Percentiles rank a stretch among this genome's conserved stretches.
These are phyloP conservation scores for Talaromyces sp. DNA, from an alignment of 2,329 filamentous ascomycete species.

Conservation along the genomic window DNA sequence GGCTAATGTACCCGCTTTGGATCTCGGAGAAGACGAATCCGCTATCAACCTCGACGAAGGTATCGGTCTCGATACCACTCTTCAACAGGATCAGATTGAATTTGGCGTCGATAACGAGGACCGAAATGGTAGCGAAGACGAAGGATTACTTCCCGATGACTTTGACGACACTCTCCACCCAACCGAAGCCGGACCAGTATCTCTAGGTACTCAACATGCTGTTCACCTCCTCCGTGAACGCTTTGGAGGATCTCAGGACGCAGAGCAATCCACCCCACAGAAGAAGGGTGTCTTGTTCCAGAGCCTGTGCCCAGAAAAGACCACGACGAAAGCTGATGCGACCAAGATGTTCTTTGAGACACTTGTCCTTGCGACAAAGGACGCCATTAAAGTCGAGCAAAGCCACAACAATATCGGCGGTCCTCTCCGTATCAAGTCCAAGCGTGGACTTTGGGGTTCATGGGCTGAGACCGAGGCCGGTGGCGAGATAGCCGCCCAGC, in stretches of 20 bases:
- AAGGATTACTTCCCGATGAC: slow-evolving; percentile 51
- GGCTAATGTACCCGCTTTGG: slow-evolving; percentile 59
- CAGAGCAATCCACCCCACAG: slow-evolving; percentile 66
- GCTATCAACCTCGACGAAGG: slow-evolving; percentile 48
- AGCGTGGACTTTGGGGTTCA: slow-evolving; percentile 92
- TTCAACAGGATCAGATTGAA: slow-evolving; percentile 60
- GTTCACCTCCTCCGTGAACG: slow-evolving; percentile 89
- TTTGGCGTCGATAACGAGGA: slow-evolving; percentile 60
- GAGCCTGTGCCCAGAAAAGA: slow-evolving; percentile 77
- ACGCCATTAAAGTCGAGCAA: slow-evolving; percentile 96
- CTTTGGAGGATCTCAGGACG: slow-evolving; percentile 65
- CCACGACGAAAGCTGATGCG: slow-evolving; percentile 80
- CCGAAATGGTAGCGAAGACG: slow-evolving; percentile 43
- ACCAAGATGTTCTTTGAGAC: slow-evolving; percentile 99
- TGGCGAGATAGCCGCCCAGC: slow-evolving; percentile 43
- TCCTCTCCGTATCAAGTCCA: slow-evolving; percentile 78
- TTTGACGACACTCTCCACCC: slow-evolving; percentile 84
- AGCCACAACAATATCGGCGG: slow-evolving; percentile 67
- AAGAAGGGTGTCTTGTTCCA: slow-evolving; percentile 85
- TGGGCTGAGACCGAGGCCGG: slow-evolving; percentile 74
- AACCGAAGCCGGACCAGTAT: slow-evolving; percentile 79
- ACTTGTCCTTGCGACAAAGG: slow-evolving; percentile 92
- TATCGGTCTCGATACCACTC: slow-evolving; percentile 48
- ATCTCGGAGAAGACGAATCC: slow-evolving; percentile 64
- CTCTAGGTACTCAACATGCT: slow-evolving; percentile 87